These are phyloP conservation scores for Hypholoma fasciculare DNA, from an alignment of 768 basidiomycete species.

Conservation along the genomic window DNA sequence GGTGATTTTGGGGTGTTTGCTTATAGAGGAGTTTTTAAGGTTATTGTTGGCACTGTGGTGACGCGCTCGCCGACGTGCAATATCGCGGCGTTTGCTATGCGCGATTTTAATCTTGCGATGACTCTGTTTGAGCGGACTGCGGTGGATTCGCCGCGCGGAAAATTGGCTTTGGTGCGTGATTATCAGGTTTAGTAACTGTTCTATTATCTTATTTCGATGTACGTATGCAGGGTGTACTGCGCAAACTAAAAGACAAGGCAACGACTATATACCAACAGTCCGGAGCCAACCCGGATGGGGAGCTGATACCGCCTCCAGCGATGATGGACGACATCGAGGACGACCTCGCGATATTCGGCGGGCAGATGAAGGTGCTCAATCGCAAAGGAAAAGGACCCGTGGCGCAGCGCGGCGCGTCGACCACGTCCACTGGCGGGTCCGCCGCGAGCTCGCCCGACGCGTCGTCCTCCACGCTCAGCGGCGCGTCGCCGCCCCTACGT, in stretches of 20 bases:
- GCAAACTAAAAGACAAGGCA: constrained; percentile 47
- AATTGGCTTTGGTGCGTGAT: constrained; percentile 42
- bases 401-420: constrained; percentile 2
- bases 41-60: constrained; percentile 62
- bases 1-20: not conserved
- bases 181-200: not conserved
- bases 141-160: constrained; percentile 43
- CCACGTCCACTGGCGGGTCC: constrained; percentile 7
- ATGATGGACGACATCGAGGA: constrained; percentile 36
- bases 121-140: constrained; percentile 48
- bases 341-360: constrained; percentile 56
- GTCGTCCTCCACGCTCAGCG: not conserved
- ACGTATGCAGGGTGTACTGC: constrained; percentile 38
- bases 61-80: constrained; percentile 52
- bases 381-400: constrained; percentile 21
- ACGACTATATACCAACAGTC: constrained; percentile 16
- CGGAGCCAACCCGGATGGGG: not conserved
- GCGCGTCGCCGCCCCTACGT: constrained; percentile 5
- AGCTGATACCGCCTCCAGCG: constrained; percentile 12
- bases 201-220: not conserved
- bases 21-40: constrained; percentile 28
- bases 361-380: constrained; percentile 46
- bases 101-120: constrained; percentile 47
- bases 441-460: not conserved
- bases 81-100: constrained; percentile 48